A percentile compares a stretch with the other conserved stretches of the same genome.
Conservation (phyloP, 2,329 filamentous ascomycete species). For the Exophiala calicioides region DNA sequence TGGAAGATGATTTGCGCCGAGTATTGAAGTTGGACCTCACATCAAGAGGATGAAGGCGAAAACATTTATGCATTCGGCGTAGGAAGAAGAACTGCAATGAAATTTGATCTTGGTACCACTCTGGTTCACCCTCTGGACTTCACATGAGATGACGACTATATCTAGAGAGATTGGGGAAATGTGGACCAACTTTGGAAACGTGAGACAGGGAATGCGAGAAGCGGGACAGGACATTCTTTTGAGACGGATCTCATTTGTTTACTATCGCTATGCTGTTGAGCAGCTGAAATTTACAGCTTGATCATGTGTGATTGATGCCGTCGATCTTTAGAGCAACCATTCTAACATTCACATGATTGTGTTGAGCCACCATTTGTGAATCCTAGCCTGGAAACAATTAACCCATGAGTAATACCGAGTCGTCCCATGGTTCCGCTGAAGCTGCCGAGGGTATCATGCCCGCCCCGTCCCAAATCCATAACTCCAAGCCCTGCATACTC, state of each 20-base stretch:
- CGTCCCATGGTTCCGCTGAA: neutral
- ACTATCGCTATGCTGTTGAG: neutral
- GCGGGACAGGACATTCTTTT: constrained; percentile 20
- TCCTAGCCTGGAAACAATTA: no score
- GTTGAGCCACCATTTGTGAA: no score
- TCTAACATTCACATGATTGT: neutral
- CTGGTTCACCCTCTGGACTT: neutral
- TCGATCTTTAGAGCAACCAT: neutral
- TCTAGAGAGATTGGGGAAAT: constrained; percentile 9
- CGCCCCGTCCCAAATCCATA: neutral
- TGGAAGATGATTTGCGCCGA: constrained; percentile 51
- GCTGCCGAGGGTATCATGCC: neutral
- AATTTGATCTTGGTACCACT: neutral
- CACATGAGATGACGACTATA: constrained; percentile 6
- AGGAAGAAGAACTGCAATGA: neutral
- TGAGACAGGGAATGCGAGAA: constrained; percentile 2
- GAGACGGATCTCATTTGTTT: constrained; percentile 25
- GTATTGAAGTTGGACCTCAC: constrained; percentile 45
- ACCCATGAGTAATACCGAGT: no score
- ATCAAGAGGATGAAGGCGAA: constrained; percentile 20
- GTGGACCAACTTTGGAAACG: constrained; percentile 18
- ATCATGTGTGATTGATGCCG: constrained; percentile 1
- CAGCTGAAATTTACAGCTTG: neutral
- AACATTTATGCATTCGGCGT: neutral
- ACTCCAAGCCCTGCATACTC: neutral